Base-by-base conservation (phyloP, 257 asterid genomes). In the Nicotiana noctiflora region DNA sequence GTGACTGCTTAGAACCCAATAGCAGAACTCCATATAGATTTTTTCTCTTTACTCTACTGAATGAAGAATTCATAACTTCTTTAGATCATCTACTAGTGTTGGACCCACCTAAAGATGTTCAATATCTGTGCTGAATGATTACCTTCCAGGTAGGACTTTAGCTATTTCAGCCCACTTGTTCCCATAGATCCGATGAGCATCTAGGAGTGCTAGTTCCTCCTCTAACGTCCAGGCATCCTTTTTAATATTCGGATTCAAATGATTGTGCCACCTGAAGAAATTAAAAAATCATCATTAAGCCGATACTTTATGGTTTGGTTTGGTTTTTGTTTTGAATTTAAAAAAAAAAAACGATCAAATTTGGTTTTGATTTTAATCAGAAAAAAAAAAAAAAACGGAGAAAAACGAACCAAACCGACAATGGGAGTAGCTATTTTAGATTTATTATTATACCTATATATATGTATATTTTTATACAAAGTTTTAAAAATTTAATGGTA, bases 151-250 rank as follows among this genome's bases (percentile, higher is more conserved):
- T 63, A 95, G 86, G 84, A 92, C 93, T 90, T 89, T 95, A 55
- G 99, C 98, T 77, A 93, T 87, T 89, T 95, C 98, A 83, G 99
- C 98, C 99, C 99, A 95, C 87, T 95, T 95, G 83, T 95, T 95
- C 85, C 98, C 98, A 84, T 93, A 84, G 51, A 87, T 57, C 27
- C 92, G 88, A 82, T 95, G 99, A 82, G 97, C 98, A 86, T 89
- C 85, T 83, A 93, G 90, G 82, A 95, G 89, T 52, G 91, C 89
- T 79, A 88, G 90, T 83, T 95, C 99, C 89, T 95, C 99, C 82
- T 95, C 98, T 90, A 90, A 83, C 60, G 91, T 89, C 99, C 99
- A 95, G 25, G 98, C 95, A 78, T 95, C 99, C 86, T 92, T 93
- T 89, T 90, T 95, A 81, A 95, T 95, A 85, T 85, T 82, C 21